Base-by-base conservation (phyloP, 371 early-diverging fungal genomes). In the Apophysomyces trapeziformis region DNA sequence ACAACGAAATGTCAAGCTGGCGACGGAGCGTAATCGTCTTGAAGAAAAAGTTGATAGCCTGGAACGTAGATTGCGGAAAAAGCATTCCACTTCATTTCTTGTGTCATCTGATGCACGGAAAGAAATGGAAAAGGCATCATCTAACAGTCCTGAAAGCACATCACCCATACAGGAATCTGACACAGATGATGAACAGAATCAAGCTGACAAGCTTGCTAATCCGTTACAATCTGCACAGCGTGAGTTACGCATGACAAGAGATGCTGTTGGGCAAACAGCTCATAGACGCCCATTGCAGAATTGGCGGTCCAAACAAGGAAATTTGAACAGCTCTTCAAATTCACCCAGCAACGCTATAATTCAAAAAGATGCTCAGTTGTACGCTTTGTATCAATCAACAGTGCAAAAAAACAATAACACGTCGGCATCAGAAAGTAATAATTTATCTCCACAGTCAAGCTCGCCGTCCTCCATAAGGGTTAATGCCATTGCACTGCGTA, bases 11-110 rank as follows among this genome's bases (percentile, higher is more conserved):
- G 68, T 71, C 61, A 77, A 74, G 59, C 21, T 71, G 54, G 58
- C 68, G 5, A 35, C 77, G 16, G 77, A 77, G 46, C 74, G 77
- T 32, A 74, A 77, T 63, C 68, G 67, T 44, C 57, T 77, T 35
- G 67, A 68, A 16, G 57, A 64, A 43, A 61, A 41, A 35, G 46
- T 44, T 46, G 35, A 37, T 26, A 43, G 38, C 32, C 35, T 61
- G 14, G 61, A 61, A 11, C 43, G 46, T 14, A 46, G 46, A 41
- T 46, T 43, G 26, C 43, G 61, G 16, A 43, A 35, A 16, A 39
- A 26, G 7, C 37, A 35, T 32, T 8, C 35, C 43, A 21, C 43
- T 14, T 61, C 61, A 6, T 44, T 12, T 16, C 12, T 38, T 11
- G 26, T 61, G 16, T 2, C 18, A 50, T 11, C 21, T 16, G 21